Base-by-base conservation (phyloP, 2,329 filamentous ascomycete genomes). In the Nemania abortiva region DNA sequence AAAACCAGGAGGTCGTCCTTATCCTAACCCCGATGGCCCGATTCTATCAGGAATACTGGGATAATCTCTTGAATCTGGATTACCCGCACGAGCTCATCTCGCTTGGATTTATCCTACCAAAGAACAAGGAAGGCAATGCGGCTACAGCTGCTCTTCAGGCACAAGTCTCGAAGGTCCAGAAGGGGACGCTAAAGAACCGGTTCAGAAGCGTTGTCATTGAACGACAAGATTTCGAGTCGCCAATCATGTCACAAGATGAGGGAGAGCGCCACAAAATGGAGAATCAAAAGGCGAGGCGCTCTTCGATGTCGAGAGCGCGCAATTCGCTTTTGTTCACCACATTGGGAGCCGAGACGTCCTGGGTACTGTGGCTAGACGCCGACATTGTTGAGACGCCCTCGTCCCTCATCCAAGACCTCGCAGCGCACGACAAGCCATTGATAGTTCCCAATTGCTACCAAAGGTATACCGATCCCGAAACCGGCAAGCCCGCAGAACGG, bases 391-490 rank as follows among this genome's bases (percentile, higher is more conserved):
- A 99, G 83, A 94, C 93, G 4, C 96, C 95, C 0, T 84, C 89
- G 0, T 87, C 89, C 2, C 84, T 99, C 59, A 97, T 99, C 73
- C 94, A 99, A 79, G 96, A 99, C 78, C 88, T 99, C 22, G 95
- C 96, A 2, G 82, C 85, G 9, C 93, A 97, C 81, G 89, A 98
- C 82, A 94, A 96, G 82, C 88, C 94, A n/a, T 89, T 99, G 71
- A 92, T 98, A 64, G 94, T 95, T 0, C 94, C 96, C 60, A 99
- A 99, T 80, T 98, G 95, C 85, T 98, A 92, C 85, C 96, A 99
- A 83, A 87, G 92, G 71, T 98, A 89, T 82, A 88, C 87, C 55
- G 91, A 98, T 71, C 75, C 84, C 0, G 87, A 91, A 15, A 90
- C 88, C 60, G 91, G 91, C 76, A 86, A 89, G 72, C 88, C 89